Conservation (phyloP, 2,329 filamentous ascomycete species). For the Pestalotiopsis fici region DNA sequence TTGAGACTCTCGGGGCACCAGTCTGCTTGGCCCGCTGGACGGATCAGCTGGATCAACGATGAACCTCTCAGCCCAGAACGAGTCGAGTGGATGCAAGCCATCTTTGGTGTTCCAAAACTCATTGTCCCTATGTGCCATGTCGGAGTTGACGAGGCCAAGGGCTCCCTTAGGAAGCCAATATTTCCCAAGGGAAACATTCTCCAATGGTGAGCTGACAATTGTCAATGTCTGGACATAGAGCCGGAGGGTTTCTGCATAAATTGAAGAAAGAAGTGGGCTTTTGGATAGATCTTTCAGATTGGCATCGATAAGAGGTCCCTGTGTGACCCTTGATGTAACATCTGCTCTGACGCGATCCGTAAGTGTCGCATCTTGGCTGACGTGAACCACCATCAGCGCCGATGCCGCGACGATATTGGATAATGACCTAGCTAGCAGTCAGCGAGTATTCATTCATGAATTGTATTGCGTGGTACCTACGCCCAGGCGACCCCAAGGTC, state of each 20-base stretch:
- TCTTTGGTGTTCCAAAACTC: conserved; percentile 21
- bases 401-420: neutral
- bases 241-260: conserved; percentile 21
- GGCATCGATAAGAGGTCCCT: conserved; percentile 6
- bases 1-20: neutral
- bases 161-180: conserved; percentile 16
- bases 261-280: conserved; percentile 18
- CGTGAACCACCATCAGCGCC: neutral
- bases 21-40: conserved; percentile 17
- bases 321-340: neutral
- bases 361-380: neutral
- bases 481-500: conserved; percentile 20
- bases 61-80: conserved; percentile 23
- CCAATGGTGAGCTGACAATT: conserved; percentile 15
- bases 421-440: neutral
- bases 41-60: conserved; percentile 18
- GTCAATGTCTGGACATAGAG: conserved; percentile 17
- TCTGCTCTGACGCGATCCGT: neutral
- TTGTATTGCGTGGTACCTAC: conserved; percentile 9
- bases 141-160: conserved; percentile 16
- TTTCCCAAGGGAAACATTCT: conserved; percentile 17
- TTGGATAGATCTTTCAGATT: conserved; percentile 14
- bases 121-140: conserved; percentile 16
- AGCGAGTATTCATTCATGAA: neutral
- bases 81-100: conserved; percentile 17